Evolutionary conservation across 2,329 filamentous ascomycete genomes (phyloP).

Genomic region (Hortaea werneckii): DNA sequence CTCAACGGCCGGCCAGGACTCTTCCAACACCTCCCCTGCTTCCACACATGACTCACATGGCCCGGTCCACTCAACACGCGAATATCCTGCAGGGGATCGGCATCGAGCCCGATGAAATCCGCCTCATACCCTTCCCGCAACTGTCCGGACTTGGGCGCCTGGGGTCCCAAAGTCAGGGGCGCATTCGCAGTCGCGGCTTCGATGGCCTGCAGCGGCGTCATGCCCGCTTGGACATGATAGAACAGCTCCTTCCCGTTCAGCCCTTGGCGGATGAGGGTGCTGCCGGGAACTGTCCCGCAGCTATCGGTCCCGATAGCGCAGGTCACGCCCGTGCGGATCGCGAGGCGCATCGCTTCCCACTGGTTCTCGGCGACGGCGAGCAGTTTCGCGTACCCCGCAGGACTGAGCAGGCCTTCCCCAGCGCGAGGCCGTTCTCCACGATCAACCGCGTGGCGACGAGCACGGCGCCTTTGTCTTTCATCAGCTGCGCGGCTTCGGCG

Average conservation of each 20-base stretch:
- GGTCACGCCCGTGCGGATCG: constrained; percentile 35
- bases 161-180: constrained; percentile 35
- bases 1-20: constrained; percentile 13
- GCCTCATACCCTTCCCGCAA: constrained; percentile 39
- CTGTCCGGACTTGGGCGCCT: constrained; percentile 37
- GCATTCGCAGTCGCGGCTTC: constrained; percentile 41
- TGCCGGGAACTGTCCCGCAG: constrained; percentile 23
- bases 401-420: constrained; percentile 10
- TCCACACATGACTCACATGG: constrained; percentile 40
- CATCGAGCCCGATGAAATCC: constrained; percentile 37
- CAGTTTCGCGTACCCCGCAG: constrained; percentile 28
- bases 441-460: constrained; percentile 38
- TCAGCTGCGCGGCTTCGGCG: constrained; percentile 35
- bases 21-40: constrained; percentile 35
- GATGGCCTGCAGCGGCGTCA: constrained; percentile 42
- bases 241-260: constrained; percentile 38
- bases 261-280: constrained; percentile 23
- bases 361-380: constrained; percentile 29
- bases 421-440: constrained; percentile 29
- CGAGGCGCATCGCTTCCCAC: constrained; percentile 31
- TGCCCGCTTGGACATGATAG: constrained; percentile 40
- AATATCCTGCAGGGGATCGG: constrained; percentile 37
- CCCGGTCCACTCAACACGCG: constrained; percentile 24
- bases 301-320: constrained; percentile 42
- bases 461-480: constrained; percentile 37